Evolutionary conservation across 805 yeast species (phyloP).

Genomic region (Ogataea minuta): DNA sequence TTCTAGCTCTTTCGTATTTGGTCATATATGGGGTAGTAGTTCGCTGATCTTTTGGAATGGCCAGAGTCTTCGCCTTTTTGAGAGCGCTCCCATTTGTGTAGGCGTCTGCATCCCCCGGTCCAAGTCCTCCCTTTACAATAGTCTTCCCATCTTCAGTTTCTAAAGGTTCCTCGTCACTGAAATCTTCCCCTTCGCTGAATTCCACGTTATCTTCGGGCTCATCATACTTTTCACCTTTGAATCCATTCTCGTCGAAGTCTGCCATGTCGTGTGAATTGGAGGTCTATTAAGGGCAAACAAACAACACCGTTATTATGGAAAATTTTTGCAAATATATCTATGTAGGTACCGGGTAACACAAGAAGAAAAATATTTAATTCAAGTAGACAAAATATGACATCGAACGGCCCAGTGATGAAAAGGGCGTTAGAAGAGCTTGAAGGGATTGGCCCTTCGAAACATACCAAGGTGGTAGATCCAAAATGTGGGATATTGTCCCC

Average conservation of each 20-base stretch:
- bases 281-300: slow-evolving; percentile 3
- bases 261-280: slow-evolving; percentile 39
- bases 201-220: slow-evolving; percentile 74
- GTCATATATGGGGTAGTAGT: slow-evolving; percentile 99
- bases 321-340: slow-evolving; percentile 1
- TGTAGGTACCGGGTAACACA: slow-evolving; percentile 8
- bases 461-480: neutral
- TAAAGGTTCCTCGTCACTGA: slow-evolving; percentile 44
- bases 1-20: slow-evolving; percentile 96
- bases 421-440: neutral
- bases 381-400: neutral
- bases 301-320: slow-evolving; percentile 10
- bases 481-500: slow-evolving; percentile 2
- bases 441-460: neutral
- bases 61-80: slow-evolving; percentile 46
- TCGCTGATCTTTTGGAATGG: slow-evolving; percentile 85
- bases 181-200: slow-evolving; percentile 42
- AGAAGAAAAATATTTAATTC: neutral
- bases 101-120: slow-evolving; percentile 50
- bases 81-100: slow-evolving; percentile 35
- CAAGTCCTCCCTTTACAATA: slow-evolving; percentile 67
- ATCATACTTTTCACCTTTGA: slow-evolving; percentile 58
- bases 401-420: neutral
- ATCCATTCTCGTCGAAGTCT: slow-evolving; percentile 58
- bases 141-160: slow-evolving; percentile 70